Conservation (phyloP, 441 rosid species). For the Manihot esculenta region DNA sequence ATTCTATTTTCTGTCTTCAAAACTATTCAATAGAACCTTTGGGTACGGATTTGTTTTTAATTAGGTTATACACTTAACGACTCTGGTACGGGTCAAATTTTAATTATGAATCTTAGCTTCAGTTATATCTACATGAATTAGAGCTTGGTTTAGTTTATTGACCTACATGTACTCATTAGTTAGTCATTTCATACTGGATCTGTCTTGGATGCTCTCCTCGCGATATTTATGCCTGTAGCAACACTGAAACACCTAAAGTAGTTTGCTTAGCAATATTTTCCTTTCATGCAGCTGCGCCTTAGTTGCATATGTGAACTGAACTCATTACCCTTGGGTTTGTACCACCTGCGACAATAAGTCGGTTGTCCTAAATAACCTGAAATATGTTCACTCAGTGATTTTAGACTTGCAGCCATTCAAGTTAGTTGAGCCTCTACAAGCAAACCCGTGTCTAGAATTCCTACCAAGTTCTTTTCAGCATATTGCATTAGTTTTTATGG, state of each 20-base stretch:
- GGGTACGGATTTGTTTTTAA: background rate
- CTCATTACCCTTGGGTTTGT: background rate
- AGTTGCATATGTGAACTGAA: background rate
- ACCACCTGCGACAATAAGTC: background rate
- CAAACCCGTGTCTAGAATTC: background rate
- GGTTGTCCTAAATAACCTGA: background rate
- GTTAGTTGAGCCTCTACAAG: background rate
- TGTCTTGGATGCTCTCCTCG: slow-evolving; percentile 3
- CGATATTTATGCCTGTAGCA: background rate
- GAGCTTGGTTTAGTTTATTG: background rate
- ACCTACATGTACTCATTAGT: background rate
- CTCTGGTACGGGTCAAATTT: background rate
- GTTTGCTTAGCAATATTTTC: background rate
- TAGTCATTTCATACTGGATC: background rate
- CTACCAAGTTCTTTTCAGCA: background rate
- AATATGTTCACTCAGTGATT: background rate
- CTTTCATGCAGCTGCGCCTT: background rate
- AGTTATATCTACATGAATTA: background rate
- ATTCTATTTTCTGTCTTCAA: slow-evolving; percentile 18
- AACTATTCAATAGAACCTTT: background rate
- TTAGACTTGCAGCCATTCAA: background rate
- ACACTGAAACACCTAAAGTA: background rate
- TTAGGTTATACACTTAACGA: background rate
- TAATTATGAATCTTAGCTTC: background rate
- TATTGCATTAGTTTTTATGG: no score